Conservation (phyloP, 768 basidiomycete genomes). For the Leucosporidium creatinivorum region DNA sequence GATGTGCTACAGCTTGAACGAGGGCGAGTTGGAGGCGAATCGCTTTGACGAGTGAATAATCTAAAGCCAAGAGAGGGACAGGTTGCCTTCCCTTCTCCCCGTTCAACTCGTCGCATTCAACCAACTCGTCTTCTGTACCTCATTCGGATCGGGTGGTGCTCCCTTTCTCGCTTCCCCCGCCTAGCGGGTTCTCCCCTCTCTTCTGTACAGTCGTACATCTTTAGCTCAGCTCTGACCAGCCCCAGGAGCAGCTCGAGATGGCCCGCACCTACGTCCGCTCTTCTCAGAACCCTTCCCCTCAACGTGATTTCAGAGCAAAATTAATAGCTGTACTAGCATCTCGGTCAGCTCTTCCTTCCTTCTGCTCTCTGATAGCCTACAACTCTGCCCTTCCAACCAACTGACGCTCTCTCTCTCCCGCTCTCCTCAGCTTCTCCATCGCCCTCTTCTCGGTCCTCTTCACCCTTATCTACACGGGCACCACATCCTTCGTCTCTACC, state of each 20-base stretch:
- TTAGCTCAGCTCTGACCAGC: no score
- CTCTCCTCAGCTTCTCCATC: background rate
- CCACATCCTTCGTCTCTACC: background rate
- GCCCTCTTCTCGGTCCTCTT: slow-evolving; percentile 5
- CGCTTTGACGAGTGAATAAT: background rate
- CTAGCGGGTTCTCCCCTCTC: background rate
- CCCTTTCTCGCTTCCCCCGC: background rate
- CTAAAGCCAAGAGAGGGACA: background rate
- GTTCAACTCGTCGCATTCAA: background rate
- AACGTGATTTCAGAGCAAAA: background rate
- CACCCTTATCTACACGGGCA: slow-evolving; percentile 3
- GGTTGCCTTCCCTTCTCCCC: background rate
- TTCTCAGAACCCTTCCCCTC: background rate
- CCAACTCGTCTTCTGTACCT: background rate
- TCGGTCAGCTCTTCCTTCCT: background rate
- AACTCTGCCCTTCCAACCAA: background rate
- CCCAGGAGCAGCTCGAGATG: background rate
- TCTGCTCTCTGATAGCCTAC: no score
- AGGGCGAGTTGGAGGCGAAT: no score
- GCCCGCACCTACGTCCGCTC: no score
- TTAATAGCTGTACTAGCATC: background rate
- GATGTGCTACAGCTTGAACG: background rate
- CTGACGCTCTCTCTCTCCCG: background rate
- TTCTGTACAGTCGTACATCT: background rate
- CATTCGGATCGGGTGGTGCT: background rate